A percentile compares a stretch with the other conserved stretches of the same genome.
phyloP scores from a whole-genome alignment of 2,329 filamentous ascomycete genomes.

The Helotiales sp. region DNA sequence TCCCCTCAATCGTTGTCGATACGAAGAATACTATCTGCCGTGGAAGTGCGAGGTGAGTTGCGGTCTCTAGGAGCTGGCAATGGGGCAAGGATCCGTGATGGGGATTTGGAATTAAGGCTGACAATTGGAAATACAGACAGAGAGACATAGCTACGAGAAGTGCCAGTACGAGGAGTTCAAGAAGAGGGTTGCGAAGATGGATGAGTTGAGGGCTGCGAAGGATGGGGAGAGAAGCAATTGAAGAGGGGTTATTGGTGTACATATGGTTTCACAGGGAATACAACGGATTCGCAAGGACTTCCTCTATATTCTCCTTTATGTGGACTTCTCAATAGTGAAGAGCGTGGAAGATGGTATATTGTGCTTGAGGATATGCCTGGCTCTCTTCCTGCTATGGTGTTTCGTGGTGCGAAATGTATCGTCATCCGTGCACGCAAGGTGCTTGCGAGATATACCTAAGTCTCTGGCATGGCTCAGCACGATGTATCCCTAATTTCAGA shows the following conservation, averaged over 20 bases:
- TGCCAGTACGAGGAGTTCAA: conserved; percentile 99
- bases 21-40: conserved; percentile 87
- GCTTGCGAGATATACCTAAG: too few species aligned
- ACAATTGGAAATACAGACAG: conserved; percentile 59
- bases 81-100: background rate
- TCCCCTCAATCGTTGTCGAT: conserved; percentile 91
- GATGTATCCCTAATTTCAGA: too few species aligned
- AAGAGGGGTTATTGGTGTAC: conserved; percentile 19
- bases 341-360: too few species aligned
- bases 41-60: conserved; percentile 93
- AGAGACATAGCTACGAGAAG: conserved; percentile 97
- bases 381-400: too few species aligned
- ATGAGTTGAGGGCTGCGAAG: conserved; percentile 88
- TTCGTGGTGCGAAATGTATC: too few species aligned
- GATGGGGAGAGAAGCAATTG: conserved; percentile 83
- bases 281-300: background rate
- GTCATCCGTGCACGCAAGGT: too few species aligned
- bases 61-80: background rate
- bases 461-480: too few species aligned
- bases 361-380: too few species aligned
- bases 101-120: conserved; percentile 9
- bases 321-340: too few species aligned
- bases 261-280: conserved; percentile 23
- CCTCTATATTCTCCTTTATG: too few species aligned
- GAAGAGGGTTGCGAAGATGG: conserved; percentile 97